Evolutionary conservation across 768 basidiomycete species (phyloP), one percentile per base, ranked within the genome.

Genomic region (Cyathus striatus): DNA sequence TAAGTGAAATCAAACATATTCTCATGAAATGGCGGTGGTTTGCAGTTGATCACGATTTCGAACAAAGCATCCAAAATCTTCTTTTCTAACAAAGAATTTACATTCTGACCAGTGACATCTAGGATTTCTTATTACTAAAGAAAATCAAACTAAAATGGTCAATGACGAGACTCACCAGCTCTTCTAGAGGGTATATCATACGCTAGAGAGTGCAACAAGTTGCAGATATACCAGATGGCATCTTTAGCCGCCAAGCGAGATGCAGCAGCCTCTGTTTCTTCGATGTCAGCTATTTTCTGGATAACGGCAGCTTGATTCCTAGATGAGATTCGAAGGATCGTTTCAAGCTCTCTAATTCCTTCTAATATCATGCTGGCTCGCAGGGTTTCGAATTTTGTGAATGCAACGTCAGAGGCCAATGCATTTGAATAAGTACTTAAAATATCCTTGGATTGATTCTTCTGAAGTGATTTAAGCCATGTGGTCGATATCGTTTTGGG

Each of bases 221-320:
- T 63, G 51, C 75, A 78, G 23, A 78, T 59, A 57, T 75, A 79
- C 76, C 76, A 79, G 9, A 73, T 38, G 20, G 73, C 49, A 47
- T 79, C 78, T 47, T 76, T 76, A 34, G 58, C 61, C 17, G 66
- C 70, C 23, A 78, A 64, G 33, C 57, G 61, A 32, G 35, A 21
- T 25, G 37, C 24, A 34, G 13, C 30, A 22, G 42, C 42, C 38
- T 43, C 42, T 33, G 18, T 27, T 2, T 24, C 25, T 26, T 14
- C 35, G 7, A 36, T 36, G 12, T 9, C 17, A 36, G 35, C 9
- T 36, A 10, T 9, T 18, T 18, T 7, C 10, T 36, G 35, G 17
- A 10, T 18, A 18, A 6, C 35, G 7, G 35, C 9, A 30, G 27
- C 27, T 9, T 7, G 27, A n/a, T n/a, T 18, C 7, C 7, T 18